phyloP scores from a whole-genome alignment of 2,329 filamentous ascomycete genomes.

The Boeremia lycopersici region DNA sequence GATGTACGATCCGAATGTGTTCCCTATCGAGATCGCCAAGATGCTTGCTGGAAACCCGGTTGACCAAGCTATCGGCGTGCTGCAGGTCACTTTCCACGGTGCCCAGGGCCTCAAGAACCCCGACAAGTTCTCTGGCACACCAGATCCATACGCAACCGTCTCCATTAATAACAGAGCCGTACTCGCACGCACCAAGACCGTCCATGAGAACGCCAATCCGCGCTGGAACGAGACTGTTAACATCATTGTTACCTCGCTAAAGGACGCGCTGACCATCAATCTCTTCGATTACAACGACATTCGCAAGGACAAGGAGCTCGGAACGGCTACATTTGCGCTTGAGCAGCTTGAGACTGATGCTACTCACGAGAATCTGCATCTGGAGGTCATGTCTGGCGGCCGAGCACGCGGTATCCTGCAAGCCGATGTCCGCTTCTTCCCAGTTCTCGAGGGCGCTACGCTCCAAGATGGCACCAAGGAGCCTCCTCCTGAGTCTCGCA shows the following conservation, averaged over 20 bases:
- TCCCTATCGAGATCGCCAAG: slow-evolving; percentile 98
- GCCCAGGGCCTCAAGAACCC: slow-evolving; percentile 92
- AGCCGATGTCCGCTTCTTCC: slow-evolving; percentile 92
- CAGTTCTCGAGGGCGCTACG: slow-evolving; percentile 76
- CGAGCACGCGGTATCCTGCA: slow-evolving; percentile 80
- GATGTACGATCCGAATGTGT: slow-evolving; percentile 98
- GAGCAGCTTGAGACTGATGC: slow-evolving; percentile 79
- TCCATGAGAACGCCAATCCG: slow-evolving; percentile 83
- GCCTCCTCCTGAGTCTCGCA: slow-evolving; percentile 85
- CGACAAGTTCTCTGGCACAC: slow-evolving; percentile 89
- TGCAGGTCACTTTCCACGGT: slow-evolving; percentile 89
- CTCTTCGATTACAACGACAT: slow-evolving; percentile 94
- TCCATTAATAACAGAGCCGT: slow-evolving; percentile 83
- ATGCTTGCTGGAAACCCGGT: slow-evolving; percentile 94
- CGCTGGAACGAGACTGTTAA: slow-evolving; percentile 98
- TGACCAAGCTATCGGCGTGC: slow-evolving; percentile 92
- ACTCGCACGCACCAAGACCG: slow-evolving; percentile 85
- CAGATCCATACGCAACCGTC: slow-evolving; percentile 86
- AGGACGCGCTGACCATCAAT: slow-evolving; percentile 82
- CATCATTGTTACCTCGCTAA: slow-evolving; percentile 89
- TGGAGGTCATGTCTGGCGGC: slow-evolving; percentile 85
- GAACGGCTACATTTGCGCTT: slow-evolving; percentile 81
- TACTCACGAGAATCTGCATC: slow-evolving; percentile 80
- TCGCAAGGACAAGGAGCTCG: slow-evolving; percentile 95
- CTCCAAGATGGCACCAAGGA: slow-evolving; percentile 77